Evolutionary conservation across 2,329 filamentous ascomycete species (phyloP).

Genomic region (Aspergillus sp.): DNA sequence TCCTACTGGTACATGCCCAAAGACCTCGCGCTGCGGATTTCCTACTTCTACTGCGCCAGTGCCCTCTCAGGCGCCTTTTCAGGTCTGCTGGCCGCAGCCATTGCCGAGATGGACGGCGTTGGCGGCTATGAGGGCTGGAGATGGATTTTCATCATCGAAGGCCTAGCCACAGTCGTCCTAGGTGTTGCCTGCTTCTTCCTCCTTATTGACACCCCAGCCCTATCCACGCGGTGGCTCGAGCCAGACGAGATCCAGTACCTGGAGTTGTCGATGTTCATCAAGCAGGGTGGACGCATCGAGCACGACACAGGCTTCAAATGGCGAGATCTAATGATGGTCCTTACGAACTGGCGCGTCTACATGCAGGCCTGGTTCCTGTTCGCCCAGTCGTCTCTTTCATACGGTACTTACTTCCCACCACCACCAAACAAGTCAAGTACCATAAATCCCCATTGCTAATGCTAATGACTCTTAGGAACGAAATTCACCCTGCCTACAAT

Average conservation of each 20-base stretch:
- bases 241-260: slow-evolving; percentile 32
- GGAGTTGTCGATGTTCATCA: slow-evolving; percentile 13
- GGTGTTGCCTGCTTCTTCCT: slow-evolving; percentile 11
- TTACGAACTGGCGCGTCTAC: slow-evolving; percentile 13
- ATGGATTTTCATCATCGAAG: slow-evolving; percentile 6
- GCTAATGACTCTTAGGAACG: slow-evolving; percentile 27
- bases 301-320: slow-evolving; percentile 4
- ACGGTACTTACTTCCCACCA: too few species aligned
- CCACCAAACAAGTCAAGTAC: too few species aligned
- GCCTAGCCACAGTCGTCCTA: slow-evolving; percentile 1
- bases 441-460: not conserved
- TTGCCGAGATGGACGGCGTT: slow-evolving; percentile 23
- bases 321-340: slow-evolving; percentile 10
- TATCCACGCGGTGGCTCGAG: slow-evolving; percentile 31
- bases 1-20: slow-evolving; percentile 42
- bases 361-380: slow-evolving; percentile 30
- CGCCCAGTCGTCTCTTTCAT: slow-evolving; percentile 21
- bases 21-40: slow-evolving; percentile 26
- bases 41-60: slow-evolving; percentile 26
- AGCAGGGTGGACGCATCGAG: slow-evolving; percentile 10
- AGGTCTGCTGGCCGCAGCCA: slow-evolving; percentile 40
- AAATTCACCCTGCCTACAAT: slow-evolving; percentile 40
- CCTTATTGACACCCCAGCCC: slow-evolving; percentile 4
- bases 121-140: slow-evolving; percentile 14
- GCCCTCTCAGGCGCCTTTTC: slow-evolving; percentile 32